Percentiles rank a stretch among this genome's conserved stretches.
These are phyloP conservation scores for Nicotiana tomentosiformis DNA, from an alignment of 257 asterid genomes.

Conservation along the genomic window DNA sequence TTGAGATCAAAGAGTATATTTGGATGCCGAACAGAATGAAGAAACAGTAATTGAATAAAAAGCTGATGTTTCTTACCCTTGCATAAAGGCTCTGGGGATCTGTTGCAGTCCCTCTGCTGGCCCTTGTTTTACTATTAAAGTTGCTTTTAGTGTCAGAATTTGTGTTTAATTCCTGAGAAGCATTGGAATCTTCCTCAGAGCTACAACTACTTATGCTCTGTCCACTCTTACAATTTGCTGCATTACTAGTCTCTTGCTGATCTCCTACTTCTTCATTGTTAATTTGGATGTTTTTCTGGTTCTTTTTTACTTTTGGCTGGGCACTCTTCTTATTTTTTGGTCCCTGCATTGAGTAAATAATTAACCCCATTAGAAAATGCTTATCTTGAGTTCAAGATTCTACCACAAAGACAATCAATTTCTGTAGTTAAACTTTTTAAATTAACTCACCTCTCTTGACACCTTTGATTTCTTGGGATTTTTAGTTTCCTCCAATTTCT, in stretches of 20 bases:
- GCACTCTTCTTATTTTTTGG: conserved; percentile 23
- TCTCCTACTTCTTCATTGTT: conserved; percentile 30
- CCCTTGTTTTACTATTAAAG: conserved; percentile 46
- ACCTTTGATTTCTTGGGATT: conserved; percentile 41
- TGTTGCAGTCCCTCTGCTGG: conserved; percentile 62
- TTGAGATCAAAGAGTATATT: neutral
- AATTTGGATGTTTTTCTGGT: neutral
- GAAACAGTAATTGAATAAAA: neutral
- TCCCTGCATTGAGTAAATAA: conserved; percentile 24
- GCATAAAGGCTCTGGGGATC: conserved; percentile 94
- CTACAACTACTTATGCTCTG: conserved; percentile 38
- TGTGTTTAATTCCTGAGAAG: conserved; percentile 31
- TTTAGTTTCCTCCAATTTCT: conserved; percentile 1
- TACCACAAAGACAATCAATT: neutral
- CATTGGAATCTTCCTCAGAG: conserved; percentile 40
- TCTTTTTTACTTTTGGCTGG: conserved; percentile 34
- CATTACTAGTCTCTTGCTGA: conserved; percentile 30
- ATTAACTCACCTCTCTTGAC: conserved; percentile 40
- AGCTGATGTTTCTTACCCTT: conserved; percentile 41
- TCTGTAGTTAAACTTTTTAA: neutral
- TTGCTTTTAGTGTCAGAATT: conserved; percentile 12
- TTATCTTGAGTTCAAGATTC: neutral
- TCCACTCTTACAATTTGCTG: neutral
- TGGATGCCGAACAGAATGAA: neutral
- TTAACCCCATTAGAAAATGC: neutral